These are phyloP conservation scores for Mycena belliarum DNA, from an alignment of 768 basidiomycete species.

Conservation along the genomic window DNA sequence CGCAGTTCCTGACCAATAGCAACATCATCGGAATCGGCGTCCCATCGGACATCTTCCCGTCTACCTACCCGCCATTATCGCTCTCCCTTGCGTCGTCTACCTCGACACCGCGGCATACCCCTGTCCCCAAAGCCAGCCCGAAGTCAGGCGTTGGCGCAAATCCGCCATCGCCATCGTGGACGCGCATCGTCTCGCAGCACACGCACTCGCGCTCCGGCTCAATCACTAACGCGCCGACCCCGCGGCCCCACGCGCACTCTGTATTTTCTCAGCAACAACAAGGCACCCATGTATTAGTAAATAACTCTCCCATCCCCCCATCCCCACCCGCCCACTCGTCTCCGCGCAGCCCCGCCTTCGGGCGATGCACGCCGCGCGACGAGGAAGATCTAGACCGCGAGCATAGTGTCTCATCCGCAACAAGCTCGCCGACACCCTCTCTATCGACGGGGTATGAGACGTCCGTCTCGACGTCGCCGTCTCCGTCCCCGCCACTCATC, in stretches of 20 bases:
- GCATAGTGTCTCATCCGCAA: slow-evolving; percentile 41
- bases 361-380: neutral
- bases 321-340: neutral
- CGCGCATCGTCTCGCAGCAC: slow-evolving; percentile 30
- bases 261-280: slow-evolving; percentile 22
- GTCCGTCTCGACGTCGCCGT: slow-evolving; percentile 52
- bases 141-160: neutral
- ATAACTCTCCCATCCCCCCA: neutral
- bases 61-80: slow-evolving; percentile 36
- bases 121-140: slow-evolving; percentile 6
- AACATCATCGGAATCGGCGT: slow-evolving; percentile 31
- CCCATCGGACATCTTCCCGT: slow-evolving; percentile 45
- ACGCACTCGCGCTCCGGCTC: slow-evolving; percentile 26
- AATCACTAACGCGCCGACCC: slow-evolving; percentile 34
- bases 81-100: slow-evolving; percentile 1
- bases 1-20: slow-evolving; percentile 31
- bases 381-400: slow-evolving; percentile 23
- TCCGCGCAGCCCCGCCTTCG: neutral
- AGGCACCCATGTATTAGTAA: slow-evolving; percentile 11
- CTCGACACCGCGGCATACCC: slow-evolving; percentile 16
- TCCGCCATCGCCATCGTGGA: slow-evolving; percentile 37
- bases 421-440: slow-evolving; percentile 59
- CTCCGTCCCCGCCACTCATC: slow-evolving; percentile 40
- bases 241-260: slow-evolving; percentile 17
- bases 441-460: slow-evolving; percentile 53